phyloP scores from a whole-genome alignment of 306 rosid genomes.

The Senna siamea region DNA sequence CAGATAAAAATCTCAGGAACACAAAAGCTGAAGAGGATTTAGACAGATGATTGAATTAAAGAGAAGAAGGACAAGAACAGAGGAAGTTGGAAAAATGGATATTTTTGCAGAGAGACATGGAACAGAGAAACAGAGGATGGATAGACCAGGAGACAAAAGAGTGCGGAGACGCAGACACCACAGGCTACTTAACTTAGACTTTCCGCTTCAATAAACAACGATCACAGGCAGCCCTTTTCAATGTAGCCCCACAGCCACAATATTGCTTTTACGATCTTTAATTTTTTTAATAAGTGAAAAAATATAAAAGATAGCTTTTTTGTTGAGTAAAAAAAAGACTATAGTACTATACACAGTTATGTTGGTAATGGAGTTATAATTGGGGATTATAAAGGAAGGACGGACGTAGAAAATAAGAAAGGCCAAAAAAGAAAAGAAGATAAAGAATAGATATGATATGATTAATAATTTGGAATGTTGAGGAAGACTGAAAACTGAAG shows the following conservation, averaged over 20 bases:
- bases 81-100: neutral
- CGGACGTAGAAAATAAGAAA: constrained; percentile 37
- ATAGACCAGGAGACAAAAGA: constrained; percentile 18
- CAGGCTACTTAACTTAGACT: constrained; percentile 37
- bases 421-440: neutral
- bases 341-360: neutral
- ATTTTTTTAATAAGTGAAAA: neutral
- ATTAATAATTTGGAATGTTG: constrained; percentile 25
- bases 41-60: too few species aligned
- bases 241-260: constrained; percentile 32
- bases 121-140: constrained; percentile 19
- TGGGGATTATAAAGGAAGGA: neutral
- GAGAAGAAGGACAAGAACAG: too few species aligned
- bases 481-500: neutral
- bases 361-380: constrained; percentile 21
- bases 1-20: too few species aligned
- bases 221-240: constrained; percentile 30
- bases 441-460: neutral
- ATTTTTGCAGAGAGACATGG: neutral
- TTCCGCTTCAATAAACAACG: constrained; percentile 42
- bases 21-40: too few species aligned
- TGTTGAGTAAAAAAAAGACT: neutral
- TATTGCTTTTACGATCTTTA: constrained; percentile 4
- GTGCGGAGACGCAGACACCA: constrained; percentile 15
- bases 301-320: neutral